These are phyloP conservation scores for Cardamine chenopodiifolia DNA, from an alignment of 345 rosid species.

Conservation along the genomic window DNA sequence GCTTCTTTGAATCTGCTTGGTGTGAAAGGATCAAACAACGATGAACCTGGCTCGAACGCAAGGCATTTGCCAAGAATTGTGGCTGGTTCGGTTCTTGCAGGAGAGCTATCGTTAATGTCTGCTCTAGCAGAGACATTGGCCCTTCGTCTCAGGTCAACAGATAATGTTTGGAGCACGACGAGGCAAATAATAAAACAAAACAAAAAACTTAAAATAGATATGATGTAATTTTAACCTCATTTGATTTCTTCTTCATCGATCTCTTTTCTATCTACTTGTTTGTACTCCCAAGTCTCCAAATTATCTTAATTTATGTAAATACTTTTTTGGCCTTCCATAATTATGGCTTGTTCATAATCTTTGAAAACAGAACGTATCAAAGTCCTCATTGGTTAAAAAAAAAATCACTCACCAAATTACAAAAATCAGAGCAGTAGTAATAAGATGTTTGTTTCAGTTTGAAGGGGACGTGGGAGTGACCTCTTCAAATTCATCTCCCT, in stretches of 20 bases:
- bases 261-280: neutral
- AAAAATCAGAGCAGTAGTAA: neutral
- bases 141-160: conserved; percentile 34
- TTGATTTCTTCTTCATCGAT: conserved; percentile 16
- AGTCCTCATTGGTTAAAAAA: neutral
- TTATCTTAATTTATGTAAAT: conserved; percentile 18
- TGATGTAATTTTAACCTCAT: conserved; percentile 24
- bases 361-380: neutral
- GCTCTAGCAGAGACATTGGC: conserved; percentile 63
- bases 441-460: too few relatives aligned
- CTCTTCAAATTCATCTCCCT: too few relatives aligned
- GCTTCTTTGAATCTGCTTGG: conserved; percentile 79
- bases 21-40: conserved; percentile 61
- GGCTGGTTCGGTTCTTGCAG: conserved; percentile 84
- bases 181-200: conserved; percentile 20
- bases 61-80: conserved; percentile 61
- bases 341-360: neutral
- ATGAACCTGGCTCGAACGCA: conserved; percentile 62
- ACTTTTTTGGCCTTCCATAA: neutral
- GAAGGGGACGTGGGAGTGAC: too few relatives aligned
- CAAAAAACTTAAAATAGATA: neutral
- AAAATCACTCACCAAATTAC: neutral
- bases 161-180: conserved; percentile 21
- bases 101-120: conserved; percentile 75
- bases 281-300: conserved; percentile 10